Percentiles rank a stretch among this genome's conserved stretches.
Conservation (phyloP, 1,139 yeast species). For the Zygosaccharomyces pseudobailii region DNA sequence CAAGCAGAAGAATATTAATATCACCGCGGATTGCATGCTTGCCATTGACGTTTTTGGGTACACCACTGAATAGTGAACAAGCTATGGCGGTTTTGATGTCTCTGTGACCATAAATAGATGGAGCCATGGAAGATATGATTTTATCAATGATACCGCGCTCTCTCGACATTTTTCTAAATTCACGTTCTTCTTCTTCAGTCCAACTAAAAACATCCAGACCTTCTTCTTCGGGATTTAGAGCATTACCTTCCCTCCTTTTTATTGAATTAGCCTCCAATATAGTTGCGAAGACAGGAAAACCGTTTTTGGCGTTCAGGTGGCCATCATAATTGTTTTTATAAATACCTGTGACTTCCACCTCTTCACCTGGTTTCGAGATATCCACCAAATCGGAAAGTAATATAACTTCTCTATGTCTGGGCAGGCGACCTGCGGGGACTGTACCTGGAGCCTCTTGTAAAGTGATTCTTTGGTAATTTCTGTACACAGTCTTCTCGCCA, state of each 20-base stretch:
- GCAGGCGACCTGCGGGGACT: slow-evolving; percentile 96
- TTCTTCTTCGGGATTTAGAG: slow-evolving; percentile 35
- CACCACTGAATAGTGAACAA: slow-evolving; percentile 92
- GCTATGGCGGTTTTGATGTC: slow-evolving; percentile 95
- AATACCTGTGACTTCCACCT: slow-evolving; percentile 87
- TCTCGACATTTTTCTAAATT: slow-evolving; percentile 69
- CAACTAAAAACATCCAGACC: slow-evolving; percentile 60
- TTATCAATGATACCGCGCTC: slow-evolving; percentile 80
- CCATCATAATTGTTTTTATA: slow-evolving; percentile 95
- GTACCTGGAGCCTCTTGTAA: slow-evolving; percentile 96
- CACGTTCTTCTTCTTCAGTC: slow-evolving; percentile 90
- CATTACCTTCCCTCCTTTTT: slow-evolving; percentile 61
- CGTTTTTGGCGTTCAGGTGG: slow-evolving; percentile 85
- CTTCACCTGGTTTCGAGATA: slow-evolving; percentile 95
- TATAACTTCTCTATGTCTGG: slow-evolving; percentile 92
- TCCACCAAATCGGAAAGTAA: slow-evolving; percentile 90
- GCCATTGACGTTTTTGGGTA: slow-evolving; percentile 86
- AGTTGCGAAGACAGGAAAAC: slow-evolving; percentile 97
- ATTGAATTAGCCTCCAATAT: slow-evolving; percentile 89
- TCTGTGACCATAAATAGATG: slow-evolving; percentile 92
- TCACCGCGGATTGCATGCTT: slow-evolving; percentile 97
- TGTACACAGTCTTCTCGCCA: slow-evolving; percentile 86
- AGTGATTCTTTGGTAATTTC: slow-evolving; percentile 91
- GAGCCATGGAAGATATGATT: slow-evolving; percentile 89
- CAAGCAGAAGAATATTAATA: slow-evolving; percentile 82